Conservation (phyloP, 225 moss, liverwort and hornwort genomes). For the Bryum argenteum region DNA sequence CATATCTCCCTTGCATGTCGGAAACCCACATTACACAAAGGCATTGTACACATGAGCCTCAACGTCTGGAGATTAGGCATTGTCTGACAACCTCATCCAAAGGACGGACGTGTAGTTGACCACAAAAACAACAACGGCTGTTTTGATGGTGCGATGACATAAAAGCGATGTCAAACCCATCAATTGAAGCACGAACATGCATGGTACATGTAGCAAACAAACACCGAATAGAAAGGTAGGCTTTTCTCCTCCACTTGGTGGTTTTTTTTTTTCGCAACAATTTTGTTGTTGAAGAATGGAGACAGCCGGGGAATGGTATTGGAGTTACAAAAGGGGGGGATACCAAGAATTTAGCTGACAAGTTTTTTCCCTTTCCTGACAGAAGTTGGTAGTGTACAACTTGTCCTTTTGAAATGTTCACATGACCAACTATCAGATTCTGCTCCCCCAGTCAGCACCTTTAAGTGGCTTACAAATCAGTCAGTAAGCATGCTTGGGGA, state of each 20-base stretch:
- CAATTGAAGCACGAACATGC: neutral
- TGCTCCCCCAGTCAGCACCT: neutral
- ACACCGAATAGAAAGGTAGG: no score
- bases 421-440: conserved; percentile 32
- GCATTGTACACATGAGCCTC: no score
- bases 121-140: neutral
- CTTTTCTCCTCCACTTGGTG: no score
- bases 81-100: conserved; percentile 14
- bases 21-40: no score
- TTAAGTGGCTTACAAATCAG: neutral
- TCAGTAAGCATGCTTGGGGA: neutral
- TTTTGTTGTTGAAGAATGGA: no score
- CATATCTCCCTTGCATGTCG: no score
- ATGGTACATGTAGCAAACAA: no score
- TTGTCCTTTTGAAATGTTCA: conserved; percentile 32
- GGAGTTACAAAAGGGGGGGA: neutral
- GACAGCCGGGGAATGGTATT: no score
- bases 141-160: neutral
- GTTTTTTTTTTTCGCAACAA: no score
- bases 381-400: conserved; percentile 41
- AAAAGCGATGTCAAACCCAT: neutral
- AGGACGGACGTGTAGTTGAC: neutral
- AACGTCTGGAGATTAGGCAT: neutral
- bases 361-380: conserved; percentile 23
- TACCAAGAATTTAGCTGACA: conserved; percentile 47